Base-by-base conservation (phyloP, 208 protist genomes). In the Blechomonas ayalai region DNA sequence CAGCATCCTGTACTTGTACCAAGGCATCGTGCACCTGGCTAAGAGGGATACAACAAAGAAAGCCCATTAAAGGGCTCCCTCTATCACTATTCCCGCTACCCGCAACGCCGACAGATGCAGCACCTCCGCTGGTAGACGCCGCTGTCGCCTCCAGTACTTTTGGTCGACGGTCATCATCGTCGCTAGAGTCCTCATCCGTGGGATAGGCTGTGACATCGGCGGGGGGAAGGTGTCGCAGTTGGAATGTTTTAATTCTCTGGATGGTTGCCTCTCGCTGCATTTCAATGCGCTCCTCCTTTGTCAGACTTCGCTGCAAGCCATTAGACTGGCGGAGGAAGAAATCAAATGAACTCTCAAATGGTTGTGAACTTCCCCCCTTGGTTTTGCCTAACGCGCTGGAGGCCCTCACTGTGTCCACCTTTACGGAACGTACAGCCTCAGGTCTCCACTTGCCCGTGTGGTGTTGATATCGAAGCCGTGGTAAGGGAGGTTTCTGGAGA, bases 331-430 rank as follows among this genome's bases (percentile, higher is more conserved):
- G 50, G 25, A 90, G 48, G 31, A 82, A 79, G 38, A 69, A 77
- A 36, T 90, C 82, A 25, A 71, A 73, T 22, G 77, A 79, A 52
- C 73, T 84, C 31, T 84, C 73, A 20, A 72, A 46, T 2, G 12
- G 20, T 34, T 25, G 10, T 6, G 12, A 4, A 7, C 43, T 25
- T 28, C 18, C 1, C 9, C 40, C 36, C 10, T 42, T 26, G 10
- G 15, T 10, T 10, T 13, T 9, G 39, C 1, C 15, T 29, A 25
- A 4, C 22, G 9, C 8, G 29, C 26, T 1, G 16, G 23, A 4
- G 57, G 41, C n/a, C n/a, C 22, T 13, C 18, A 10, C 16, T 12
- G 23, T 5, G 10, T 10, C 44, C 0, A 35, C 31, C 26, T 15
- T 38, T 0, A 24, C 19, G 15, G 0, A 23, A 24, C 29, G 41